phyloP scores from a whole-genome alignment of 2,329 filamentous ascomycete genomes.

The Aspergillus sp. region DNA sequence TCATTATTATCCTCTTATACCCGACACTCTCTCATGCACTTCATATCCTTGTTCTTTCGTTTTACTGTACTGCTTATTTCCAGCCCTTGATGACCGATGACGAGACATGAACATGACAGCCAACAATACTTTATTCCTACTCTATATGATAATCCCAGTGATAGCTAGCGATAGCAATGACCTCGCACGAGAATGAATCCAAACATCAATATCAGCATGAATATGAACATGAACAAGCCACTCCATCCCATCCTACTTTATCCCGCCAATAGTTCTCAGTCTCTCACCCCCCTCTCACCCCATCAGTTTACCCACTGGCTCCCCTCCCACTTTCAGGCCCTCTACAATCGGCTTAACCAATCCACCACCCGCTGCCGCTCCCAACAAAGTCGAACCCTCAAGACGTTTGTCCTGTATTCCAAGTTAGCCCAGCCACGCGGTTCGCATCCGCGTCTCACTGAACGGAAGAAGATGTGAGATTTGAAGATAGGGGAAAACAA shows the following conservation, averaged over 20 bases:
- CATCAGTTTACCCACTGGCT: not conserved
- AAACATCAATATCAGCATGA: conserved; percentile 1
- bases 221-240: not conserved
- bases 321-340: too few relatives aligned
- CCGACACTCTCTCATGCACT: not conserved
- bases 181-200: conserved; percentile 1
- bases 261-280: not conserved
- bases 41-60: not conserved
- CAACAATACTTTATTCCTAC: conserved; percentile 3
- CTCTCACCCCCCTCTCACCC: not conserved
- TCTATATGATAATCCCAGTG: not conserved
- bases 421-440: not conserved
- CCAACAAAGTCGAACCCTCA: not conserved
- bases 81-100: conserved; percentile 6
- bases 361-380: not conserved
- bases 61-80: not conserved
- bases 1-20: not conserved
- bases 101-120: conserved; percentile 7
- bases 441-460: not conserved
- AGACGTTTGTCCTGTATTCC: not conserved
- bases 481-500: not conserved
- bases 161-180: conserved; percentile 1
- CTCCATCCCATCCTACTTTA: not conserved
- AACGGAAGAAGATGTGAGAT: not conserved
- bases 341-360: not conserved